Conservation (phyloP, 352 stramenopile genomes). For the Phytophthora fragariaefolia region DNA sequence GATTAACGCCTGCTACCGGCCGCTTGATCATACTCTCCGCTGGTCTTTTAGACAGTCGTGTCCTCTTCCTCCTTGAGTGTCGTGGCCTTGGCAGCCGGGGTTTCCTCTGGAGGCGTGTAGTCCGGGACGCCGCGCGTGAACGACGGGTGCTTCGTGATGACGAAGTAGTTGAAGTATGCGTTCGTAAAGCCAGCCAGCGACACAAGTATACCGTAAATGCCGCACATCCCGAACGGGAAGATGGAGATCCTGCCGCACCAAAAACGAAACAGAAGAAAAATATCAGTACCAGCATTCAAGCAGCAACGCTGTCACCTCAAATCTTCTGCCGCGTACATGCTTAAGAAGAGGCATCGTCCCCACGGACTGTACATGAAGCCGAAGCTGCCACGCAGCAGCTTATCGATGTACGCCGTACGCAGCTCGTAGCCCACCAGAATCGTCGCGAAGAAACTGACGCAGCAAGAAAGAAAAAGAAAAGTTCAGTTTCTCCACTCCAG, state of each 20-base stretch:
- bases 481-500: slow-evolving; percentile 5
- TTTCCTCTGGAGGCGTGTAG: slow-evolving; percentile 76
- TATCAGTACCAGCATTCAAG: neutral
- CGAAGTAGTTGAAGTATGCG: slow-evolving; percentile 92
- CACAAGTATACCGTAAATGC: slow-evolving; percentile 80
- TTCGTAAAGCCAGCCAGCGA: slow-evolving; percentile 82
- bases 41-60: slow-evolving; percentile 43
- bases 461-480: neutral
- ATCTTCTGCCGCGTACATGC: slow-evolving; percentile 76
- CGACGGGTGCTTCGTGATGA: slow-evolving; percentile 89
- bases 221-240: slow-evolving; percentile 89
- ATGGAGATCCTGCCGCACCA: slow-evolving; percentile 77
- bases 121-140: slow-evolving; percentile 87
- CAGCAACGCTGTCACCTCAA: too few species aligned
- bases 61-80: slow-evolving; percentile 40
- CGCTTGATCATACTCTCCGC: slow-evolving; percentile 22
- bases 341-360: slow-evolving; percentile 86
- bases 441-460: slow-evolving; percentile 77
- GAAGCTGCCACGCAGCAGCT: slow-evolving; percentile 78
- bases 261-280: neutral
- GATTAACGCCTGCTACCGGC: slow-evolving; percentile 3
- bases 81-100: slow-evolving; percentile 34
- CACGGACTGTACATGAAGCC: slow-evolving; percentile 92
- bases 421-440: slow-evolving; percentile 88
- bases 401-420: slow-evolving; percentile 71